Percentiles rank a stretch among this genome's conserved stretches.
phyloP scores from a whole-genome alignment of 129 eudicot genomes.

The Chrysanthemum seticuspe region DNA sequence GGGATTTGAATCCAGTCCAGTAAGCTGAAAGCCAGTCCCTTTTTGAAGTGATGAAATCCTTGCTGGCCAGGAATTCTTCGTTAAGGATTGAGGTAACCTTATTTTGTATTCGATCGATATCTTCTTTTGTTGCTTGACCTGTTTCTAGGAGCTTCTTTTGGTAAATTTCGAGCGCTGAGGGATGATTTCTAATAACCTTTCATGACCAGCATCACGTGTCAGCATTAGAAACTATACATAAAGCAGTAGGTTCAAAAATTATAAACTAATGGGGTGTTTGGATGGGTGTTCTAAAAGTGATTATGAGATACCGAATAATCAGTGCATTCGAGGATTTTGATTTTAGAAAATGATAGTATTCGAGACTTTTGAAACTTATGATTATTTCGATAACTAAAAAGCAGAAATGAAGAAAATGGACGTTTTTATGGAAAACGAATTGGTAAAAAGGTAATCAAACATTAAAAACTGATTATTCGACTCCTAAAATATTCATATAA shows the following conservation, averaged over 20 bases:
- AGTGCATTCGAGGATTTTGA: too few species aligned
- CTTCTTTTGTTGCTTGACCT: slow-evolving; percentile 73
- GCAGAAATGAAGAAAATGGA: too few species aligned
- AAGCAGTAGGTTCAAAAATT: neutral
- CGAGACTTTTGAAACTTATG: too few species aligned
- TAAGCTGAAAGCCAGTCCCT: slow-evolving; percentile 98
- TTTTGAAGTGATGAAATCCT: slow-evolving; percentile 67
- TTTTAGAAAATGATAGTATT: too few species aligned
- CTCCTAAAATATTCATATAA: too few species aligned
- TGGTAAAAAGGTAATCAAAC: too few species aligned
- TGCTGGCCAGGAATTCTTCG: slow-evolving; percentile 89
- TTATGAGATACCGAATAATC: too few species aligned
- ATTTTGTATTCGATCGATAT: slow-evolving; percentile 60
- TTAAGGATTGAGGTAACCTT: slow-evolving; percentile 75
- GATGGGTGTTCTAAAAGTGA: slow-evolving; percentile 5
- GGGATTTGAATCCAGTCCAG: slow-evolving; percentile 92
- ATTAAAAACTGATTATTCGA: too few species aligned
- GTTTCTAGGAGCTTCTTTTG: slow-evolving; percentile 72
- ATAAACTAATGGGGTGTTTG: neutral
- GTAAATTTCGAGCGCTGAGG: slow-evolving; percentile 79
- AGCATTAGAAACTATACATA: neutral
- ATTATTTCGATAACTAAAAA: too few species aligned
- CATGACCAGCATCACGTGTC: slow-evolving; percentile 14
- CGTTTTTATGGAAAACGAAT: too few species aligned
- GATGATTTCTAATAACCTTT: slow-evolving; percentile 83